Evolutionary conservation across 306 rosid genomes (phyloP).

Genomic region (Corylus avellana): DNA sequence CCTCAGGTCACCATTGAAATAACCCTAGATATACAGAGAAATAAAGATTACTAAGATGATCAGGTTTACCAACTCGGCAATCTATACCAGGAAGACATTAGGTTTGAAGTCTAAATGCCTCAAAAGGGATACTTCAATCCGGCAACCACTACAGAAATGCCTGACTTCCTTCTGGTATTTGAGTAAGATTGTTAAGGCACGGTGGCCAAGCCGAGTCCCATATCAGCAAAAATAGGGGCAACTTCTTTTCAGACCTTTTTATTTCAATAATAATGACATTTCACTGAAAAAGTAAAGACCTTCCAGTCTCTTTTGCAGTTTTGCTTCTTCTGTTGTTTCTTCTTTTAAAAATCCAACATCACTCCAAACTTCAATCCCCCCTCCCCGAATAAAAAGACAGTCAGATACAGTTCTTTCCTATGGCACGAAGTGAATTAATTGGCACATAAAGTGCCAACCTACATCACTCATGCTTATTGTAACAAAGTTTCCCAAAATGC

Average conservation of each 20-base stretch:
- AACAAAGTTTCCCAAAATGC: background rate
- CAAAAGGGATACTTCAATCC: background rate
- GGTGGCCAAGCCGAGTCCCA: conserved; percentile 3
- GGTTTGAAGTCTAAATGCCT: background rate
- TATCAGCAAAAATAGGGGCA: conserved; percentile 12
- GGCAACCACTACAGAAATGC: background rate
- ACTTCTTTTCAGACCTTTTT: conserved; percentile 3
- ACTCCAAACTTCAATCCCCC: background rate
- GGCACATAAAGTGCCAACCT: conserved; percentile 11
- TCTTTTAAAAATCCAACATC: conserved; percentile 25
- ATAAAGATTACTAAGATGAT: conserved; percentile 11
- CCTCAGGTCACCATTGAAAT: conserved; percentile 75
- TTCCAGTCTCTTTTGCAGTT: conserved; percentile 9
- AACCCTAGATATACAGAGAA: conserved; percentile 53
- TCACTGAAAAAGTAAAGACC: background rate
- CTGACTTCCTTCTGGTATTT: conserved; percentile 8
- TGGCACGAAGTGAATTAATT: background rate
- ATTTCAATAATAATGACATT: background rate
- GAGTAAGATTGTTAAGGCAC: conserved; percentile 7
- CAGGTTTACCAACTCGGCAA: background rate
- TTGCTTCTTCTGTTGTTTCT: conserved; percentile 11
- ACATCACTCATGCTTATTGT: conserved; percentile 4
- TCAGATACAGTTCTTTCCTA: conserved; percentile 8
- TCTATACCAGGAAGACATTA: background rate
- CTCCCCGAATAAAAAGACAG: background rate